Conservation (phyloP, 2,329 filamentous ascomycete species). For the Alternaria brassicae region DNA sequence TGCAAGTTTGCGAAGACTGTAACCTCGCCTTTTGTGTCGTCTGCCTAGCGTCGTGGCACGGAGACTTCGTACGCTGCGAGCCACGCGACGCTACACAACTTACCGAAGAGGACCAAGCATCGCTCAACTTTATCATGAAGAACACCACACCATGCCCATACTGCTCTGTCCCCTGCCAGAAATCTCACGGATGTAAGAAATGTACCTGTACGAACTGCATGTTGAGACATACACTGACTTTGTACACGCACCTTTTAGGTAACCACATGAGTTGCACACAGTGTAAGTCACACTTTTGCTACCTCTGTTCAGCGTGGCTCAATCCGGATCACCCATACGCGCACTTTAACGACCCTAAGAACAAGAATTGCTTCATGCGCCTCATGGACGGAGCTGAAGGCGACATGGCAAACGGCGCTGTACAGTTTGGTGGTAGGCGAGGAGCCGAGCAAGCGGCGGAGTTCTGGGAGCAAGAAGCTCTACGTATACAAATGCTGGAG, state of each 20-base stretch:
- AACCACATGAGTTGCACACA: constrained; percentile 73
- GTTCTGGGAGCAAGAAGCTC: constrained; percentile 48
- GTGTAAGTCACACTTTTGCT: constrained; percentile 93
- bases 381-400: constrained; percentile 90
- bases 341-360: constrained; percentile 80
- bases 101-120: constrained; percentile 83
- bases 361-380: constrained; percentile 75
- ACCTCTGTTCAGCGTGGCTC: constrained; percentile 89
- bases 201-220: constrained; percentile 75
- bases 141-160: constrained; percentile 91
- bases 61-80: constrained; percentile 77
- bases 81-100: constrained; percentile 73
- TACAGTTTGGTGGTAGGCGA: constrained; percentile 53
- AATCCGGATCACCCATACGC: constrained; percentile 80
- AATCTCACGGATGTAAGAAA: constrained; percentile 60
- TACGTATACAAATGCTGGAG: constrained; percentile 32
- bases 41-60: constrained; percentile 88
- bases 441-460: constrained; percentile 54
- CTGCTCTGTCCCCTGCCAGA: constrained; percentile 83
- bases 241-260: too few relatives aligned
- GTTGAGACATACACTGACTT: constrained; percentile 69
- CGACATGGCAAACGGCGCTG: constrained; percentile 62
- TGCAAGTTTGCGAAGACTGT: constrained; percentile 82
- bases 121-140: constrained; percentile 79
- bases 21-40: constrained; percentile 79